phyloP scores from a whole-genome alignment of 129 eudicot genomes.

The Helianthus annuus region DNA sequence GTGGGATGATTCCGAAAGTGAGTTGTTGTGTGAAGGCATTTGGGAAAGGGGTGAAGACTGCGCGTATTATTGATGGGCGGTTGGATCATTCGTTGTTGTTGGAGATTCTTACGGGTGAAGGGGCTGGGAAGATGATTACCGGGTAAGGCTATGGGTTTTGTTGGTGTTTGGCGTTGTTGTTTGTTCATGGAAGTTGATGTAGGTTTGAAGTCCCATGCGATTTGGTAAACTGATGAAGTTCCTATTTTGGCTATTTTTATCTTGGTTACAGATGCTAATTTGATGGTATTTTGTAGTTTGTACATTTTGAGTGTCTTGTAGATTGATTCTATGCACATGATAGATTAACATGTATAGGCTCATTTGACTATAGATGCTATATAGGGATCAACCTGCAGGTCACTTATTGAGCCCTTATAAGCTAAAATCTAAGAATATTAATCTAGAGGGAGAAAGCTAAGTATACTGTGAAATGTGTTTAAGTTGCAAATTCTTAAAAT shows the following conservation, averaged over 20 bases:
- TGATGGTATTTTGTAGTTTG: neutral
- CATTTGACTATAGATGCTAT: neutral
- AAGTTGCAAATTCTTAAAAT: no score
- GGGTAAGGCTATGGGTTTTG: conserved; percentile 38
- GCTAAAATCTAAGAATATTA: no score
- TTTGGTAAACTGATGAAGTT: conserved; percentile 7
- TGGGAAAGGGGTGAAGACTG: conserved; percentile 73
- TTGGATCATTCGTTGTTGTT: conserved; percentile 76
- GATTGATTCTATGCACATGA: conserved; percentile 3
- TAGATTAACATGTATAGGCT: neutral
- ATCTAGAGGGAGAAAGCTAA: no score
- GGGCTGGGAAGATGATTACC: conserved; percentile 95
- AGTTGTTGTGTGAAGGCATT: conserved; percentile 77
- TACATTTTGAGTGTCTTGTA: neutral
- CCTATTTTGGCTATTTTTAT: conserved; percentile 1
- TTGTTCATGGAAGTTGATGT: neutral
- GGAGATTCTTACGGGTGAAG: conserved; percentile 86
- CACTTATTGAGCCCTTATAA: no score
- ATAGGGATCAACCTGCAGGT: no score
- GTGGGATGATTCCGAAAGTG: conserved; percentile 97
- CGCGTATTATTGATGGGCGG: conserved; percentile 94
- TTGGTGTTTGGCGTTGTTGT: neutral
- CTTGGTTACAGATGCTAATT: neutral
- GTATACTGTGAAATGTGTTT: no score
- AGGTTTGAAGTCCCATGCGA: neutral